Conservation (phyloP, 169 alveolate species). For the Miamiensis avidus region DNA sequence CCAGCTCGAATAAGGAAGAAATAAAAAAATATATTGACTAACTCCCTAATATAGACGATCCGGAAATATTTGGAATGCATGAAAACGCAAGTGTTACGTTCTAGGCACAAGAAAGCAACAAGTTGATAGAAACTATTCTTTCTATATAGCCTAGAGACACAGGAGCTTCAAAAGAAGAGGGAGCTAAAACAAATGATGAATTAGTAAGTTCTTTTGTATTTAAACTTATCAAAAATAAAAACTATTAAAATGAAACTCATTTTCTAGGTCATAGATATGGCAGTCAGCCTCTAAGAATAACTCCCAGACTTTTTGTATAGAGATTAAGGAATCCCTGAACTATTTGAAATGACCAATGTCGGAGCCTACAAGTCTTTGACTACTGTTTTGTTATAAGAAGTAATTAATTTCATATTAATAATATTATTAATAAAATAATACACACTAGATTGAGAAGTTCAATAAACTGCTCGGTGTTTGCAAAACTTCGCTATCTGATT, state of each 20-base stretch:
- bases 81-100: slow-evolving; percentile 91
- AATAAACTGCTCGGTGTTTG: slow-evolving; percentile 75
- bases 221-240: no score
- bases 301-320: slow-evolving; percentile 68
- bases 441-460: slow-evolving; percentile 67
- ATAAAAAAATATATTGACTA: slow-evolving; percentile 74
- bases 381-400: slow-evolving; percentile 85
- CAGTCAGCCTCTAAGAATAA: slow-evolving; percentile 54
- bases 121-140: slow-evolving; percentile 75
- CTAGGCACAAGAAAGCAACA: slow-evolving; percentile 81
- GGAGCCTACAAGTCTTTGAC: slow-evolving; percentile 79
- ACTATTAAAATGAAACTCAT: neutral
- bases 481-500: slow-evolving; percentile 52
- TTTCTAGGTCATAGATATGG: slow-evolving; percentile 49
- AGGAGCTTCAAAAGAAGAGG: slow-evolving; percentile 39
- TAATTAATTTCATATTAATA: slow-evolving; percentile 14
- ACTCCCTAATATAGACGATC: slow-evolving; percentile 86
- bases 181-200: slow-evolving; percentile 80
- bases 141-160: slow-evolving; percentile 82
- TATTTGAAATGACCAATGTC: slow-evolving; percentile 67
- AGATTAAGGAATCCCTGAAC: slow-evolving; percentile 57
- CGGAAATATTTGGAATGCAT: slow-evolving; percentile 94
- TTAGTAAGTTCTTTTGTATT: slow-evolving; percentile 43
- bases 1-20: slow-evolving; percentile 51
- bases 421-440: slow-evolving; percentile 14